Conservation (phyloP, 75 land plant genomes). For the Pinus taeda region DNA sequence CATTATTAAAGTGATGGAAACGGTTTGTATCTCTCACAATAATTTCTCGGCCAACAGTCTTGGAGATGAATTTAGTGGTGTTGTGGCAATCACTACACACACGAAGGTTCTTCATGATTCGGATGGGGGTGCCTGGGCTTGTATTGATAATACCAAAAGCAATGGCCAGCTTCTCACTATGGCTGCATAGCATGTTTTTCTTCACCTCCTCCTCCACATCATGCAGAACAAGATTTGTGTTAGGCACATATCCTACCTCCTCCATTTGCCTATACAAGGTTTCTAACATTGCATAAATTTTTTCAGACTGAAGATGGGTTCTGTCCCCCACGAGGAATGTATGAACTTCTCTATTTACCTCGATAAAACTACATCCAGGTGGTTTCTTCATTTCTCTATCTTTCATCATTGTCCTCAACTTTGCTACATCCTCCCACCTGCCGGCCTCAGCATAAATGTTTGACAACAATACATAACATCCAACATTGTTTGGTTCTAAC, state of each 20-base stretch:
- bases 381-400: constrained; percentile 1
- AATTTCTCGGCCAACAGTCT: constrained; percentile 6
- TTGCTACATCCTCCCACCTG: constrained; percentile 18
- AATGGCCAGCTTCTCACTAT: constrained; percentile 12
- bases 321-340: neutral
- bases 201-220: constrained; percentile 10
- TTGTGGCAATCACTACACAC: constrained; percentile 11
- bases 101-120: constrained; percentile 12
- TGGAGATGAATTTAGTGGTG: constrained; percentile 9
- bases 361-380: constrained; percentile 12
- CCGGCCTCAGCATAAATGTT: constrained; percentile 21
- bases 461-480: constrained; percentile 24
- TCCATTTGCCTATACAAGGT: neutral
- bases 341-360: constrained; percentile 12
- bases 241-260: neutral
- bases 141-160: constrained; percentile 11
- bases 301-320: neutral
- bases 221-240: constrained; percentile 6
- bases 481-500: constrained; percentile 18
- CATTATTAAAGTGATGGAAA: constrained; percentile 6
- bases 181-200: neutral
- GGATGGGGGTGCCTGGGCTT: neutral
- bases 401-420: constrained; percentile 21
- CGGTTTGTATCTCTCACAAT: constrained; percentile 8
- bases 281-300: neutral